phyloP scores from a whole-genome alignment of 805 yeast genomes.

The Myxozyma monticola region DNA sequence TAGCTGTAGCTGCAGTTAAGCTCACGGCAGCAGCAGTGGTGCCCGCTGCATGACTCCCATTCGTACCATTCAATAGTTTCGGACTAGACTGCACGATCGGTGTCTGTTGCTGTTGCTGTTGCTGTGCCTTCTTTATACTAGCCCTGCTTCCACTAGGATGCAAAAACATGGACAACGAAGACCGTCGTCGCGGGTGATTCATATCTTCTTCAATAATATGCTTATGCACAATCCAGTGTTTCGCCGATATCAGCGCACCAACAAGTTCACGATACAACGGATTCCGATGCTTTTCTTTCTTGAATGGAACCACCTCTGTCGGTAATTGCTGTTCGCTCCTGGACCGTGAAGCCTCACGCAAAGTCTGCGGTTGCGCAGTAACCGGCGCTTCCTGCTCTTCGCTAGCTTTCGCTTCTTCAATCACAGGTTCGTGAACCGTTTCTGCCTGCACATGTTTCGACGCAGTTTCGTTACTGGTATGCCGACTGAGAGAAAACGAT shows the following conservation, averaged over 20 bases:
- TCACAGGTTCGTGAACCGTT: background rate
- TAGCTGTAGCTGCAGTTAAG: background rate
- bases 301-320: background rate
- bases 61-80: too few relatives aligned
- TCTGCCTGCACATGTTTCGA: slow-evolving; percentile 6
- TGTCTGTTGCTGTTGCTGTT: background rate
- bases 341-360: too few relatives aligned
- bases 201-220: background rate
- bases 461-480: slow-evolving; percentile 4
- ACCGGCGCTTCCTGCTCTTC: background rate
- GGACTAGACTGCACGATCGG: background rate
- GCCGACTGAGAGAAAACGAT: slow-evolving; percentile 10
- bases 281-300: background rate
- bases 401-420: background rate
- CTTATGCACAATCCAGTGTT: background rate
- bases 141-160: too few relatives aligned
- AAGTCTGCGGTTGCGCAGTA: too few relatives aligned
- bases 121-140: background rate
- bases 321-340: too few relatives aligned
- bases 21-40: background rate
- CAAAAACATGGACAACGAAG: slow-evolving; percentile 8
- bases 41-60: too few relatives aligned
- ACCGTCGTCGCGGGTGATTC: slow-evolving; percentile 2
- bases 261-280: slow-evolving; percentile 2
- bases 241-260: background rate